phyloP scores from a whole-genome alignment of 371 early-diverging fungal genomes.

The Haplosporangium sp. region DNA sequence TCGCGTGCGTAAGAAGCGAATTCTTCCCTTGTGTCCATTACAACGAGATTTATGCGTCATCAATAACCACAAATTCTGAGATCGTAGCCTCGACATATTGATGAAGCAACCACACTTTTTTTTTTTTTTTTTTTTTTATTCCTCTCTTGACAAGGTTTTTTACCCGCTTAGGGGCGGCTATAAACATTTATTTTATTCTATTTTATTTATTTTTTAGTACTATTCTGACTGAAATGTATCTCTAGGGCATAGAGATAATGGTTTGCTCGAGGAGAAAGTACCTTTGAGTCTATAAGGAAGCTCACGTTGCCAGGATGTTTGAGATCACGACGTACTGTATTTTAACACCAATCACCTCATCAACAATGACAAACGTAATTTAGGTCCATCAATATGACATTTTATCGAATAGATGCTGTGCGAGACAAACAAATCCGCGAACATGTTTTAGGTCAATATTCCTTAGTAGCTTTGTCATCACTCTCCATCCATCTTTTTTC shows the following conservation, averaged over 20 bases:
- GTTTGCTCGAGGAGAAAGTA: not conserved
- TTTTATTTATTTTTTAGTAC: not conserved
- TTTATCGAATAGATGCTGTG: not conserved
- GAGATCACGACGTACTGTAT: not conserved
- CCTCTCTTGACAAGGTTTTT: not conserved
- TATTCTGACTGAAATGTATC: not conserved
- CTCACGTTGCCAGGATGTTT: not conserved
- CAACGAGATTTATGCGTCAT: not conserved
- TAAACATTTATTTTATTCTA: too few species aligned
- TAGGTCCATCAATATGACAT: too few species aligned
- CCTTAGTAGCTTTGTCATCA: not conserved
- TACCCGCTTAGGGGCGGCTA: too few species aligned
- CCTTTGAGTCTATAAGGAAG: not conserved
- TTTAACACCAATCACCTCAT: too few species aligned
- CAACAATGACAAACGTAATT: too few species aligned
- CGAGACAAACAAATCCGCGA: not conserved
- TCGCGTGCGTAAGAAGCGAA: not conserved
- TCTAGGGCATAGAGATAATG: not conserved
- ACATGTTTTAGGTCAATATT: not conserved
- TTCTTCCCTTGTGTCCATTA: constrained; percentile 4
- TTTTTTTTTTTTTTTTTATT: not conserved
- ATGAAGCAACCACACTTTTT: not conserved
- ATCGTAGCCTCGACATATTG: not conserved
- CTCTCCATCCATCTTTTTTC: not conserved
- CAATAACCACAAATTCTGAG: not conserved